These are phyloP conservation scores for Sonneratia alba DNA, from an alignment of 345 rosid genomes.

Conservation along the genomic window DNA sequence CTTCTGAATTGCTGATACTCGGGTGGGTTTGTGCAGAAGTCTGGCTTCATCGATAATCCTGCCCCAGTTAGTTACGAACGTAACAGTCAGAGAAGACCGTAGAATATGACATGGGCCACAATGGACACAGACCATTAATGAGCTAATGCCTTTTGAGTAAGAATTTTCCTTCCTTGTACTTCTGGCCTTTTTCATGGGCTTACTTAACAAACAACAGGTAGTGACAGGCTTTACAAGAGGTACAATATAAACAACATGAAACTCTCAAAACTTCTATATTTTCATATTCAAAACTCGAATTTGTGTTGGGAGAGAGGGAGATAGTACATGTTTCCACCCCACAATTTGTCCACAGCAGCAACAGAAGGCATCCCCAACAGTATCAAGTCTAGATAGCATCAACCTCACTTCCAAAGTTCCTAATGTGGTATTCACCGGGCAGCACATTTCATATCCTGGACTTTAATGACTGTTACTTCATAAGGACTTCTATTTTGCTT, in stretches of 20 bases:
- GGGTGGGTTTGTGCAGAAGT: conserved; percentile 49
- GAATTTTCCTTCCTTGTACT: conserved; percentile 76
- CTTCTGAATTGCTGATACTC: conserved; percentile 47
- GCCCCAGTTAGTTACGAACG: conserved; percentile 26
- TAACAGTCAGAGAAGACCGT: neutral
- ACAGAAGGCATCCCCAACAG: conserved; percentile 80
- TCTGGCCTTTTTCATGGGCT: conserved; percentile 63
- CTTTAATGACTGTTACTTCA: neutral
- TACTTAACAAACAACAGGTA: conserved; percentile 19
- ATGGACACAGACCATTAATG: neutral
- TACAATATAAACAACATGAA: neutral
- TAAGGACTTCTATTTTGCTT: no score
- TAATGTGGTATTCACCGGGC: conserved; percentile 57
- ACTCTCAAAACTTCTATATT: neutral
- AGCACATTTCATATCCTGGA: neutral
- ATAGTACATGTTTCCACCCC: conserved; percentile 90
- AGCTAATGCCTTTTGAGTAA: conserved; percentile 63
- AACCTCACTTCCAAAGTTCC: conserved; percentile 64
- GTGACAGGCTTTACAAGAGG: neutral
- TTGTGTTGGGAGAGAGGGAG: conserved; percentile 2
- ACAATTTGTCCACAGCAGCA: conserved; percentile 84
- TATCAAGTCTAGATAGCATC: conserved; percentile 84
- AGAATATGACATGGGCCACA: neutral
- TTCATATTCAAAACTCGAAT: neutral
- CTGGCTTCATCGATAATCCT: conserved; percentile 70